Evolutionary conservation across 129 eudicot genomes (phyloP).

Genomic region (Lactuca sativa): DNA sequence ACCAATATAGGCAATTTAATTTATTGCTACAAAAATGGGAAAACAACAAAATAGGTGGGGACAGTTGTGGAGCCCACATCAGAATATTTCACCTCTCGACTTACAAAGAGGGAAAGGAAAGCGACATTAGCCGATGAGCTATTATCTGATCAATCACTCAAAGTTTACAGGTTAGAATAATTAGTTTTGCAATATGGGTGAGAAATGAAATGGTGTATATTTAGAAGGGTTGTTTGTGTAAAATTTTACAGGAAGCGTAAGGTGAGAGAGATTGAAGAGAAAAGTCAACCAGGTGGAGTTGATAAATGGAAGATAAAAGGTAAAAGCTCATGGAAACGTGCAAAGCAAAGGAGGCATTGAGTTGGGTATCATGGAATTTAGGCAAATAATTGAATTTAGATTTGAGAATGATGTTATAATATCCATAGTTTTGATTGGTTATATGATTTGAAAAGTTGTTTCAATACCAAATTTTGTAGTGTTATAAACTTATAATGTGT

Average conservation of each 20-base stretch:
- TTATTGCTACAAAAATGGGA: not conserved
- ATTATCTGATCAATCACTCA: slow-evolving; percentile 56
- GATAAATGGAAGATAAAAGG: slow-evolving; percentile 83
- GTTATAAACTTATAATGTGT: no score
- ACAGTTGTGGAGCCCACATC: slow-evolving; percentile 73
- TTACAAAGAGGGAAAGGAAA: slow-evolving; percentile 92
- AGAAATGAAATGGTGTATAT: not conserved
- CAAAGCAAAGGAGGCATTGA: slow-evolving; percentile 57
- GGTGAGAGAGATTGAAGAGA: slow-evolving; percentile 73
- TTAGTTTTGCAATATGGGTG: not conserved
- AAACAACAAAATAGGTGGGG: slow-evolving; percentile 49
- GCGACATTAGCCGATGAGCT: slow-evolving; percentile 82
- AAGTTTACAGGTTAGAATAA: slow-evolving; percentile 49
- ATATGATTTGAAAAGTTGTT: not conserved
- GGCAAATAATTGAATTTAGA: not conserved
- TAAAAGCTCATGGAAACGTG: slow-evolving; percentile 49
- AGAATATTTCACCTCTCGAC: slow-evolving; percentile 68
- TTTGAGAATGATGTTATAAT: not conserved
- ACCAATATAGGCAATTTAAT: not conserved
- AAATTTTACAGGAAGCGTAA: slow-evolving; percentile 74
- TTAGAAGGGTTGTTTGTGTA: no score
- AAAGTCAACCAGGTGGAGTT: slow-evolving; percentile 62
- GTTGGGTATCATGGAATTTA: not conserved
- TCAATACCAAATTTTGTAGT: not conserved
- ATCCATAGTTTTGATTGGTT: slow-evolving; percentile 11